Evolutionary conservation across 1,139 yeast species (phyloP).

Genomic region (Debaryomycetaceae sp.): DNA sequence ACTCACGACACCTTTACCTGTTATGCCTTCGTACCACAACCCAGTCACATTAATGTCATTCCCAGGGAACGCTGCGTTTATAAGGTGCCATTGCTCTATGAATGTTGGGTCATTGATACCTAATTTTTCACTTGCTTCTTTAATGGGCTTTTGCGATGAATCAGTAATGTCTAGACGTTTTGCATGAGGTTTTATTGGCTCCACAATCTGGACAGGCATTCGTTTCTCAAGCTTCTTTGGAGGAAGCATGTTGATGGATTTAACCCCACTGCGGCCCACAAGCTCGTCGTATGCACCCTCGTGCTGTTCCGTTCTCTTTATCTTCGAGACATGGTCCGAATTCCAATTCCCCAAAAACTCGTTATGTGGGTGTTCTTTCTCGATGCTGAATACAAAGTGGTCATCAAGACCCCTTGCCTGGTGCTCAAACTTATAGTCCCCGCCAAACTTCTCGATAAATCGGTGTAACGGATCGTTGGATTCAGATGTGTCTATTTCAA

Average conservation of each 20-base stretch:
- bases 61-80: slow-evolving; percentile 70
- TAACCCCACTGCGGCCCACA: slow-evolving; percentile 25
- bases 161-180: slow-evolving; percentile 27
- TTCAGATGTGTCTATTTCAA: slow-evolving; percentile 45
- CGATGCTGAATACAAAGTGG: slow-evolving; percentile 60
- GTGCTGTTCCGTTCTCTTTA: slow-evolving; percentile 27
- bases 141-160: slow-evolving; percentile 42
- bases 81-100: slow-evolving; percentile 83
- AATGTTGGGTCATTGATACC: slow-evolving; percentile 79
- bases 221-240: slow-evolving; percentile 49
- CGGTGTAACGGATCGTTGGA: slow-evolving; percentile 24
- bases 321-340: slow-evolving; percentile 24
- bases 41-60: slow-evolving; percentile 86
- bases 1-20: slow-evolving; percentile 79
- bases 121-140: slow-evolving; percentile 50
- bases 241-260: slow-evolving; percentile 49
- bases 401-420: slow-evolving; percentile 54
- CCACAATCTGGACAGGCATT: slow-evolving; percentile 30
- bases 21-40: slow-evolving; percentile 77
- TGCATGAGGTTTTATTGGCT: slow-evolving; percentile 10
- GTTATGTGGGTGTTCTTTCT: slow-evolving; percentile 34
- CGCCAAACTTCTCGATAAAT: slow-evolving; percentile 34
- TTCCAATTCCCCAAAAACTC: slow-evolving; percentile 35
- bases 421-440: slow-evolving; percentile 49
- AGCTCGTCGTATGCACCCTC: slow-evolving; percentile 26